These are phyloP conservation scores for Neopestalotiopsis rosae DNA, from an alignment of 2,329 filamentous ascomycete genomes.

Conservation along the genomic window DNA sequence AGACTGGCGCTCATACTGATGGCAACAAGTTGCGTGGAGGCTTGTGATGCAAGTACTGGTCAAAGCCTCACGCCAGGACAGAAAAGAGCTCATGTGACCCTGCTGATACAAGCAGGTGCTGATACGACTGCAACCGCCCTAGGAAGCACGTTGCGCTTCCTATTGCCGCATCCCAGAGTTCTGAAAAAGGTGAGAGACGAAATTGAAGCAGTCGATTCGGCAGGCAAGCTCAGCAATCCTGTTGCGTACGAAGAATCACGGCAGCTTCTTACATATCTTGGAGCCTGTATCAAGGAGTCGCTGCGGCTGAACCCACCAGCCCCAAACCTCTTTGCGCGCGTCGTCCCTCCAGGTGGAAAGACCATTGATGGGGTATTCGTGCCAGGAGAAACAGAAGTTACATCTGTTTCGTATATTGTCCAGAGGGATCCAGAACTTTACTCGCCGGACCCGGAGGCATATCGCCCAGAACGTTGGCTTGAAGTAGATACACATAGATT, in stretches of 20 bases:
- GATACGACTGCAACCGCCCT: conserved; percentile 19
- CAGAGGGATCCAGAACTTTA: conserved; percentile 36
- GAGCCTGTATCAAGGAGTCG: conserved; percentile 25
- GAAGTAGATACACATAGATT: conserved; percentile 13
- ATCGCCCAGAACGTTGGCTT: conserved; percentile 39
- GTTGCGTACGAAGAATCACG: conserved; percentile 23
- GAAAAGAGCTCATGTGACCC: conserved; percentile 31
- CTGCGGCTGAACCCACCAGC: conserved; percentile 24
- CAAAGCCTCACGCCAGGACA: conserved; percentile 26
- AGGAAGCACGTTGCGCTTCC: conserved; percentile 15
- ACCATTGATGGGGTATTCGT: conserved; percentile 18
- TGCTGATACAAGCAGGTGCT: conserved; percentile 20
- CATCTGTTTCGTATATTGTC: conserved; percentile 35
- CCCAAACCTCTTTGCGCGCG: conserved; percentile 20
- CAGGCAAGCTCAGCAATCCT: conserved; percentile 19
- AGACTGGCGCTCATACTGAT: neutral
- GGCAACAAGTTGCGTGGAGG: conserved; percentile 31
- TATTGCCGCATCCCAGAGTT: neutral
- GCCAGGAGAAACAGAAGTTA: conserved; percentile 34
- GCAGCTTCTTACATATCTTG: conserved; percentile 25
- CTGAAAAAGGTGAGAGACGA: conserved; percentile 15
- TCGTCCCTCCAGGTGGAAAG: conserved; percentile 20
- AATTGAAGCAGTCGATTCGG: conserved; percentile 11
- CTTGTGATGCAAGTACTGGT: conserved; percentile 30
- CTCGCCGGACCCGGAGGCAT: conserved; percentile 36